These are phyloP conservation scores for Mycocentrospora acerina DNA, from an alignment of 2,329 filamentous ascomycete species.

Conservation along the genomic window DNA sequence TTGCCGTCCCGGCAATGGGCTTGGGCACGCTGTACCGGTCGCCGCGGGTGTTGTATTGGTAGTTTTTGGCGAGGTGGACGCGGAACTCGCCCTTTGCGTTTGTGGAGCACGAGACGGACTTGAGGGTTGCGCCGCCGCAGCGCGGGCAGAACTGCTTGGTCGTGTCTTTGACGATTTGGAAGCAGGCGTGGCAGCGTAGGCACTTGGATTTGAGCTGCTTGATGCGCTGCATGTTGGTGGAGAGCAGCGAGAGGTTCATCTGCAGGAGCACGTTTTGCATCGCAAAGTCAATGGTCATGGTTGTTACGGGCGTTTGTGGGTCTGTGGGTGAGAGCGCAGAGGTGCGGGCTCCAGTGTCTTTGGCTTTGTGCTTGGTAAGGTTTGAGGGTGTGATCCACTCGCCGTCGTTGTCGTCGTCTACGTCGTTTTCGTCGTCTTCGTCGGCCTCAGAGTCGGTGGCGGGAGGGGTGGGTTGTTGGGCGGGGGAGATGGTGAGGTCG, in stretches of 20 bases:
- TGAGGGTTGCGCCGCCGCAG: constrained; percentile 86
- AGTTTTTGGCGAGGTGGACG: constrained; percentile 88
- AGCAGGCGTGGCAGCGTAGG: constrained; percentile 79
- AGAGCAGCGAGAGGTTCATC: constrained; percentile 89
- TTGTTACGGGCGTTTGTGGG: constrained; percentile 77
- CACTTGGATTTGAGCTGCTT: constrained; percentile 85
- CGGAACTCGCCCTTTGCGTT: constrained; percentile 77
- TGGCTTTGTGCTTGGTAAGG: constrained; percentile 77
- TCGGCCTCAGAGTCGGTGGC: constrained; percentile 18
- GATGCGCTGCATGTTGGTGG: constrained; percentile 76
- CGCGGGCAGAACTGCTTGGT: constrained; percentile 87
- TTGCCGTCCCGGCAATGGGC: constrained; percentile 77
- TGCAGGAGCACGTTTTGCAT: constrained; percentile 97
- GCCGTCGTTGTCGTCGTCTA: constrained; percentile 52
- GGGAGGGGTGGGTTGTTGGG: constrained; percentile 19
- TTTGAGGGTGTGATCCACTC: constrained; percentile 96
- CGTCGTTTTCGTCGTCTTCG: constrained; percentile 9
- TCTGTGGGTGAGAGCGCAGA: constrained; percentile 51
- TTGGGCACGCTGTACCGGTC: constrained; percentile 94
- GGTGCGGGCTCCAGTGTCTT: constrained; percentile 51
- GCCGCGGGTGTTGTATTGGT: constrained; percentile 92
- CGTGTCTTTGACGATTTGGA: constrained; percentile 80
- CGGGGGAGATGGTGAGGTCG: constrained; percentile 20
- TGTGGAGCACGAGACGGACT: constrained; percentile 82
- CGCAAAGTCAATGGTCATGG: constrained; percentile 92